Evolutionary conservation across 2,329 filamentous ascomycete genomes (phyloP), one percentile per base, ranked within the genome.

Genomic region (Volutella citrinella): DNA sequence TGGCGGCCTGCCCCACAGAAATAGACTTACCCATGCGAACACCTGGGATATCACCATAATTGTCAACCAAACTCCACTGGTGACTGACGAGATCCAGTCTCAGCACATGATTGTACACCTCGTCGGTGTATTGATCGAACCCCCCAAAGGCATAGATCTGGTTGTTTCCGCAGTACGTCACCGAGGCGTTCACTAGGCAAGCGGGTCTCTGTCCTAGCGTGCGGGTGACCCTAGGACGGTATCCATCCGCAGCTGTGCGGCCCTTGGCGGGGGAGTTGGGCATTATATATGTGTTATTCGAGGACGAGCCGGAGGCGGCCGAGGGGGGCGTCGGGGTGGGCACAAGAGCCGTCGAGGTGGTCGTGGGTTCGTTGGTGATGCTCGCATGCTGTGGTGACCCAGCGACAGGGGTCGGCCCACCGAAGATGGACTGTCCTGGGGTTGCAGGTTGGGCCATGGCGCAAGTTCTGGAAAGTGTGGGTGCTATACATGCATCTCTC

Each of bases 121-220:
- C 93, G 60, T 98, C 93, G 1, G 93, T 98, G 59, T 95, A 97
- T 63, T 97, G 91, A 58, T 98, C 93, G 56, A 98, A 98, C 13
- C 93, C 93, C 26, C 93, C 93, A 69, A 98, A 98, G 10, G 91
- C 93, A 64, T 94, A 97, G 52, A 98, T 97, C 63, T 93, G 82
- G 60, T 97, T 93, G 65, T 95, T 93, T 40, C 90, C 90, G 55
- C 93, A 95, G 61, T 95, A 96, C n/a, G 93, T 98, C 41, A 97
- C 91, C 1, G 93, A 97, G 32, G 93, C 93, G 70, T 98, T 98
- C 49, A 98, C 91, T 30, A 98, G 74, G 57, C 91, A 97, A 21
- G 93, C 90, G 22, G 93, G 93, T 48, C 90, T 80, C 64, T 87
- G 82, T 28, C 85, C 85, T 30, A 85, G 70, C 10, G 84, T 87